Evolutionary conservation across 495 filamentous ascomycete species (phyloP).

Genomic region (Tuber magnatum): DNA sequence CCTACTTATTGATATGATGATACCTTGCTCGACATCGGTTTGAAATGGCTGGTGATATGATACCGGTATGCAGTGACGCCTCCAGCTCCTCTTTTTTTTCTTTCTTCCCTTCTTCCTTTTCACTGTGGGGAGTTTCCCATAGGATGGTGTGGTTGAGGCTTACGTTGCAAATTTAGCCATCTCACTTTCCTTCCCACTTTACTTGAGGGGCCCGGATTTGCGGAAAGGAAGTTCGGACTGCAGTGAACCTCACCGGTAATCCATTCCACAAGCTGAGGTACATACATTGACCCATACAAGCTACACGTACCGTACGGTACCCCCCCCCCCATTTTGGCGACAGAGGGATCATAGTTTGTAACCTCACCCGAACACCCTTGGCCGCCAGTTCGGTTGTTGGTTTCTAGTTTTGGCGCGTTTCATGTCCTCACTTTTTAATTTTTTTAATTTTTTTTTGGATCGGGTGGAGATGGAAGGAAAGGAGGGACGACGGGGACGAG

Average conservation of each 20-base stretch:
- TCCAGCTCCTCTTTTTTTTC: background rate
- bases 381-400: background rate
- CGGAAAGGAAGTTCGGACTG: background rate
- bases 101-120: background rate
- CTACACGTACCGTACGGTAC: background rate
- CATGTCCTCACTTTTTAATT: background rate
- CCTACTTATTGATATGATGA: background rate
- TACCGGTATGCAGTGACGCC: slow-evolving; percentile 1
- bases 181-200: background rate
- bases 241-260: background rate
- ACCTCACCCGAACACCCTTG: background rate
- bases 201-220: background rate
- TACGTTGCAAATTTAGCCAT: background rate
- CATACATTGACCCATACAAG: background rate
- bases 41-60: background rate
- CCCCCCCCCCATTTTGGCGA: background rate
- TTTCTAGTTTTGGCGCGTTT: background rate
- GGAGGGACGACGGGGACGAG: background rate
- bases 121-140: background rate
- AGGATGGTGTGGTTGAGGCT: background rate
- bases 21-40: background rate
- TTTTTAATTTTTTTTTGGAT: background rate
- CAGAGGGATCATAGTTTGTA: background rate
- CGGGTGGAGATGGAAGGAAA: background rate
- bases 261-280: background rate